Evolutionary conservation across 495 filamentous ascomycete species (phyloP).

Genomic region (Trichoderma reesei): DNA sequence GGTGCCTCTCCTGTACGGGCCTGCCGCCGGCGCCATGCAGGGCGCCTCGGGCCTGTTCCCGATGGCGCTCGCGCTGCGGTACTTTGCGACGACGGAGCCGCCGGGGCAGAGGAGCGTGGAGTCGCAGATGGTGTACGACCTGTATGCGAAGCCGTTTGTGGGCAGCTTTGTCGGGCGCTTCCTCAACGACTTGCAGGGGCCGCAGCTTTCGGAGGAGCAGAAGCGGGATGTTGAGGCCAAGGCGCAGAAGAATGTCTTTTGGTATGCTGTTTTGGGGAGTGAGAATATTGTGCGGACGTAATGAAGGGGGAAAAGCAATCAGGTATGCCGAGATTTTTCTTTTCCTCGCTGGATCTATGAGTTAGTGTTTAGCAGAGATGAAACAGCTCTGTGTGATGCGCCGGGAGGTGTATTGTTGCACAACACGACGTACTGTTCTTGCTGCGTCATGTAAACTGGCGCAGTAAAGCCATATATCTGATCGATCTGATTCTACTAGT

Average conservation of each 20-base stretch:
- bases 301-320: neutral
- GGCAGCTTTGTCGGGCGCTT: neutral
- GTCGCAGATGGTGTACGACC: neutral
- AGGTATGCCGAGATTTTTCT: too few species aligned
- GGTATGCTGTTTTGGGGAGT: neutral
- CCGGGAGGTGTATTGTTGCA: too few species aligned
- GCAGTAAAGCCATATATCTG: too few species aligned
- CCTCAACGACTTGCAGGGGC: neutral
- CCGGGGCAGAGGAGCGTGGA: neutral
- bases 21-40: neutral
- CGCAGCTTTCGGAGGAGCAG: neutral
- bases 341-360: too few species aligned
- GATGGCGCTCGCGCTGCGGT: neutral
- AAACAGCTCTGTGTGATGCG: too few species aligned
- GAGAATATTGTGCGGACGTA: neutral
- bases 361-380: too few species aligned
- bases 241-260: slow-evolving; percentile 1
- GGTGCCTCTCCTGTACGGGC: neutral
- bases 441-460: too few species aligned
- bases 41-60: neutral
- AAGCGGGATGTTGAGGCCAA: neutral
- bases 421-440: too few species aligned
- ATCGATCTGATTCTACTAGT: too few species aligned
- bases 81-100: neutral
- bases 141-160: neutral